Evolutionary conservation across 2,329 filamentous ascomycete genomes (phyloP).

Genomic region (Claviceps lovelessii): DNA sequence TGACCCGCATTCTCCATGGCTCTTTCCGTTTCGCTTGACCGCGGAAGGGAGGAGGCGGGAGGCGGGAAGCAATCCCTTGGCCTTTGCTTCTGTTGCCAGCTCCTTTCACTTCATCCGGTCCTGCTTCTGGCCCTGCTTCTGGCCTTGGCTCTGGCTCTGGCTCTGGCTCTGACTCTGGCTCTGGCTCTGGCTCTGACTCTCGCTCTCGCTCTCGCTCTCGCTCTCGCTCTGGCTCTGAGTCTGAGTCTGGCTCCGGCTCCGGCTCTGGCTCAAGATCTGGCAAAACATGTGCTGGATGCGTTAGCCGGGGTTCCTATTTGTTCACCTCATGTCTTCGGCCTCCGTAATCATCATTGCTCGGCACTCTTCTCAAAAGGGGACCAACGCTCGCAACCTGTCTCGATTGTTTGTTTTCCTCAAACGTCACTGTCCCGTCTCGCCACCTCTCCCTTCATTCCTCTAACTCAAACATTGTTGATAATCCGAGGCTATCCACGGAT

Average conservation of each 20-base stretch:
- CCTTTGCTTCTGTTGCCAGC: background rate
- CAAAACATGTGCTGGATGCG: constrained; percentile 1
- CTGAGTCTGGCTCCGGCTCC: too few species aligned
- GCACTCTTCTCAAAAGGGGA: constrained; percentile 5
- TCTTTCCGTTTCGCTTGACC: constrained; percentile 4
- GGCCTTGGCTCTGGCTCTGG: too few species aligned
- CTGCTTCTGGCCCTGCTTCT: background rate
- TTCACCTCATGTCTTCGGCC: background rate
- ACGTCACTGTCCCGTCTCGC: background rate
- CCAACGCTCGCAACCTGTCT: constrained; percentile 2
- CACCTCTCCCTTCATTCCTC: background rate
- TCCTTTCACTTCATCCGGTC: background rate
- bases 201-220: background rate
- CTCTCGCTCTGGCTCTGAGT: background rate
- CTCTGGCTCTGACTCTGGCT: background rate
- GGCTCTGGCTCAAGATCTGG: background rate
- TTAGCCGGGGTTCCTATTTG: constrained; percentile 3
- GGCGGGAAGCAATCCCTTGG: constrained; percentile 1
- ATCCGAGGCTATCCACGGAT: background rate
- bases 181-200: too few species aligned
- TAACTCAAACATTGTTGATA: background rate
- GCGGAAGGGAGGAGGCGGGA: background rate
- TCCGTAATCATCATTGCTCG: constrained; percentile 1
- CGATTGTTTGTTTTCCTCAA: constrained; percentile 4
- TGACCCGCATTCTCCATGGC: constrained; percentile 2